Evolutionary conservation across 805 yeast genomes (phyloP), one percentile per base, ranked within the genome.

Genomic region (Yueomyces sinensis): DNA sequence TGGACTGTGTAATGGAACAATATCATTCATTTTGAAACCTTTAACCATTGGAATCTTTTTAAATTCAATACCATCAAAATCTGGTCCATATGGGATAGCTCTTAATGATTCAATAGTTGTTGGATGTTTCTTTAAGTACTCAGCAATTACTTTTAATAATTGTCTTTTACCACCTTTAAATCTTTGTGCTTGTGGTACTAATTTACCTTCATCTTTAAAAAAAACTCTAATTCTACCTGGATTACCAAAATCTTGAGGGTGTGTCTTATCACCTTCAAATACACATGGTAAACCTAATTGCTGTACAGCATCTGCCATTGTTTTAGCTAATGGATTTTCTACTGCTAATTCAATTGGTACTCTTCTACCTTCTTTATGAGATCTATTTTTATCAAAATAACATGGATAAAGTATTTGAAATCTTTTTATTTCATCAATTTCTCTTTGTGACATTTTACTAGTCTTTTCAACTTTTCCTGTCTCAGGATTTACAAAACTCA

Each of bases 241-340:
- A 52, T 89, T 89, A 44, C 97, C 94, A 70, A 79, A 91, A 59
- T 89, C 97, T 56, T 87, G 94, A 11, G 97, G 97, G 59, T 89
- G 98, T 1, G 80, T 58, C 61, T 86, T 91, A 39, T 80, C 83
- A 40, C 89, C 75, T 58, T 82, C 91, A 38, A 76, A 65, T 30
- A 78, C 63, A 27, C 59, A 56, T 4, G 48, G 41, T 20, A 62
- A 38, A 13, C 56, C 54, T 15, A 65, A 33, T 4, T 43, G 30
- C 18, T 58, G 50, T 32, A 70, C 66, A 34, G 94, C 96, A 46
- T 84, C 94, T 9, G 78, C 69, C 16, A 89, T 67, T 4, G 81
- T 74, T 49, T 76, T 76, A 2, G 95, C 96, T 42, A 89, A 62
- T 5, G 98, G 98, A 56, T 86, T 86, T 36, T 66, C 75, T 13